Conservation (phyloP, 768 basidiomycete genomes). For the Pleurotus eryngii region DNA sequence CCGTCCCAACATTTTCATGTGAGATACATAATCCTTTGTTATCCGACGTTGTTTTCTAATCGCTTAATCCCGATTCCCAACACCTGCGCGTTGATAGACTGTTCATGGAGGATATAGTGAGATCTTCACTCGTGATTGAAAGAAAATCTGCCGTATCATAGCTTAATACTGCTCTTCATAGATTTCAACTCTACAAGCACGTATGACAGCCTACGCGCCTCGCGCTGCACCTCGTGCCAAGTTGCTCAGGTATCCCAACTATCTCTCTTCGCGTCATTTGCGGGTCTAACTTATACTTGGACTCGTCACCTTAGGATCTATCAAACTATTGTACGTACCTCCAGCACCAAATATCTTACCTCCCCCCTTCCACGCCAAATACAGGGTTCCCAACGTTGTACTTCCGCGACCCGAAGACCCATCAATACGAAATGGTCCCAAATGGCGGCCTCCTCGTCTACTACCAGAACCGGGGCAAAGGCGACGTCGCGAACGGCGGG, state of each 20-base stretch:
- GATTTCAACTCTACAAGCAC: conserved; percentile 33
- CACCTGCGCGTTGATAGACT: conserved; percentile 20
- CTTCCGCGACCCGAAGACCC: conserved; percentile 36
- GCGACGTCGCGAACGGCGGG: conserved; percentile 35
- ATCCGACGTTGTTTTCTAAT: too few species aligned
- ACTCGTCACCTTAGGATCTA: conserved; percentile 23
- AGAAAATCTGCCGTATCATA: not conserved
- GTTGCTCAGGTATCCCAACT: conserved; percentile 25
- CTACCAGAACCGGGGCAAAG: conserved; percentile 39
- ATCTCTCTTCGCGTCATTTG: not conserved
- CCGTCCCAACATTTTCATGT: conserved; percentile 42
- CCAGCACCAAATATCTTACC: not conserved
- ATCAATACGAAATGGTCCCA: conserved; percentile 31
- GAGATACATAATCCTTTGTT: conserved; percentile 8
- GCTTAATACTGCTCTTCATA: conserved; percentile 8
- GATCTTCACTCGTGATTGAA: not conserved
- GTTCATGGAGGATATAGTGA: conserved; percentile 36
- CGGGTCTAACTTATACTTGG: not conserved
- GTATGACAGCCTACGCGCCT: conserved; percentile 30
- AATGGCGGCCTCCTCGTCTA: conserved; percentile 40
- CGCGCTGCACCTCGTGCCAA: conserved; percentile 35
- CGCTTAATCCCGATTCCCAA: not conserved
- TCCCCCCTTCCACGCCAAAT: not conserved
- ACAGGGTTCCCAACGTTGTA: conserved; percentile 41
- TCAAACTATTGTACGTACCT: conserved; percentile 34